Evolutionary conservation across 2,329 filamentous ascomycete genomes (phyloP), one percentile per base, ranked within the genome.

Genomic region (Penicillium sp.): DNA sequence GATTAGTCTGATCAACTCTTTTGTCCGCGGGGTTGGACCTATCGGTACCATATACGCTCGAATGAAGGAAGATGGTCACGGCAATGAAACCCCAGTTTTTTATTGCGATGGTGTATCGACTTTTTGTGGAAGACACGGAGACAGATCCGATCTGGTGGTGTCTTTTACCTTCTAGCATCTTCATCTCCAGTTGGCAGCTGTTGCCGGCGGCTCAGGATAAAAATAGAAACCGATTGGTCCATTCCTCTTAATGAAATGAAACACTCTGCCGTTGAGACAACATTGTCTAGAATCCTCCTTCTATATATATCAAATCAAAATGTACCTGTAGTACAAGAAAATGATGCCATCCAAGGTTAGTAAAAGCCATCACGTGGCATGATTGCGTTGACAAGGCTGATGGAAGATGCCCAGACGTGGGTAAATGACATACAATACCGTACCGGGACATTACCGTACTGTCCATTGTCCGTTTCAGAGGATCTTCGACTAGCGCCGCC

Each of bases 401-500:
- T 25, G 13, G 18, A n/a, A 31, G n/a, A 10, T 30, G 44, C 16
- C 45, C 31, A 49, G 40, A 38, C 46, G 22, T 7, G 3, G 14
- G 16, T 45, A 46, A 47, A 45, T 28, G 35, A 29, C 40, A 37
- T 27, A 52, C 48, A 40, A 34, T 45, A 49, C 43, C 28, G 38
- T 47, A 51, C 49, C 13, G 6, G 9, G 2, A 12, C 12, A 31
- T 29, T 30, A 45, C 42, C 14, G 22, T 38, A 39, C 41, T 3
- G 14, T 8, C 12, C 41, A 44, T 36, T 12, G 13, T 18, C 40
- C 7, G 9, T 46, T 39, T 22, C 25, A 39, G 53, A 58, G 53
- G 40, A 56, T 45, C 55, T 47, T 45, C 54, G 55, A 38, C 48
- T 48, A 48, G 46, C 46, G 46, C 25, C 38, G 4, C n/a, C 31